A percentile compares a stretch with the other conserved stretches of the same genome.
phyloP scores from a whole-genome alignment of 2,329 filamentous ascomycete species.

The Trichoderma sp. region DNA sequence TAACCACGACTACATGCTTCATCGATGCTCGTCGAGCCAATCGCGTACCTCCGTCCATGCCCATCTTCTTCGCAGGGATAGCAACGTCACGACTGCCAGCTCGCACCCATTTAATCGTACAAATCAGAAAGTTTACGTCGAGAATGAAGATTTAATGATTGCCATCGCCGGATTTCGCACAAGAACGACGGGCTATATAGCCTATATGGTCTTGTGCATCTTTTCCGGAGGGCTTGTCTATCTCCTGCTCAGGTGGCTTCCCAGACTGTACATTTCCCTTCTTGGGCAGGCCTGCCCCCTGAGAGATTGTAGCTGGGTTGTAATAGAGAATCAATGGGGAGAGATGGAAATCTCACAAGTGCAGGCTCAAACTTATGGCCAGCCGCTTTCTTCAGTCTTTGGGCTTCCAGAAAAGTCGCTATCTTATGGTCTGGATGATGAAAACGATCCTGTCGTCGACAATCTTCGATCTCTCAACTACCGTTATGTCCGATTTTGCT shows the following conservation, averaged over 20 bases:
- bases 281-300: constrained; percentile 70
- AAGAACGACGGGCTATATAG: constrained; percentile 64
- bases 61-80: constrained; percentile 72
- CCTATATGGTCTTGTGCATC: constrained; percentile 72
- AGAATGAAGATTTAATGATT: constrained; percentile 90
- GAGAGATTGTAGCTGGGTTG: constrained; percentile 82
- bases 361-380: constrained; percentile 54
- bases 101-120: constrained; percentile 62
- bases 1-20: constrained; percentile 52
- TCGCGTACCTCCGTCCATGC: constrained; percentile 59
- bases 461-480: constrained; percentile 82
- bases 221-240: constrained; percentile 76
- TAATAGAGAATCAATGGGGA: constrained; percentile 96
- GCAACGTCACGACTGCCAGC: constrained; percentile 68
- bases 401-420: constrained; percentile 64
- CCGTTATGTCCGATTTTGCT: constrained; percentile 91
- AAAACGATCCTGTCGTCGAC: constrained; percentile 72
- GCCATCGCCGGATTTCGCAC: constrained; percentile 90
- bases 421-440: constrained; percentile 57
- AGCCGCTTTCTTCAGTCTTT: constrained; percentile 64
- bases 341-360: constrained; percentile 81
- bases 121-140: constrained; percentile 90
- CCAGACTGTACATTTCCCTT: constrained; percentile 78
- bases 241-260: constrained; percentile 86
- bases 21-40: constrained; percentile 63